Evolutionary conservation across 345 rosid species (phyloP).

Genomic region (Raphanus raphanistrum): DNA sequence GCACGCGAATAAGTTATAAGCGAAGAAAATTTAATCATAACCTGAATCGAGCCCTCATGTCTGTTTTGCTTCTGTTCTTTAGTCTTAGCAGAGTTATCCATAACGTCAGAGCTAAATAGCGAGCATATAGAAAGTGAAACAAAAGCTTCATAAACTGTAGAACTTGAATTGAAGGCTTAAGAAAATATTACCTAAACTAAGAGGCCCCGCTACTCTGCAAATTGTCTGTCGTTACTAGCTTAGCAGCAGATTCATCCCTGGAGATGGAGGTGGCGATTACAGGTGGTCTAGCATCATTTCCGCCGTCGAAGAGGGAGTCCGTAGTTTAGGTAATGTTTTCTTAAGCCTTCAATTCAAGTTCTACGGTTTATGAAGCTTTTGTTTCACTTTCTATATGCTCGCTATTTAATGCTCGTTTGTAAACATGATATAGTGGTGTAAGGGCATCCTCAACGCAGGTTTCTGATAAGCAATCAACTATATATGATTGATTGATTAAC

Average conservation of each 20-base stretch:
- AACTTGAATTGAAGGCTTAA: background rate
- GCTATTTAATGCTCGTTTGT: background rate
- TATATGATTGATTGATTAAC: background rate
- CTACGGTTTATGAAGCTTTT: background rate
- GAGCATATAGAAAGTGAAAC: background rate
- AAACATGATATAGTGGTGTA: too few relatives aligned
- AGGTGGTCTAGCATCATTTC: too few relatives aligned
- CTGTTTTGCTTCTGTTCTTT: background rate
- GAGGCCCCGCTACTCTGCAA: too few relatives aligned
- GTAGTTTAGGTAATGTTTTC: too few relatives aligned
- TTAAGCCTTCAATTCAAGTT: background rate
- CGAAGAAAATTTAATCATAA: constrained; percentile 1
- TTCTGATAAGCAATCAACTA: background rate
- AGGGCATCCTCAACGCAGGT: too few relatives aligned
- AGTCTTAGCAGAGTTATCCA: constrained; percentile 4
- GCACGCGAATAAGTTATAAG: constrained; percentile 66
- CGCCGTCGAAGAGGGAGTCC: too few relatives aligned
- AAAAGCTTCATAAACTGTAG: background rate
- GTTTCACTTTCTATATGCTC: background rate
- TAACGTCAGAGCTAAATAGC: background rate
- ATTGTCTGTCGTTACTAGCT: too few relatives aligned
- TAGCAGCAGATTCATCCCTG: too few relatives aligned
- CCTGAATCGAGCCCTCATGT: background rate
- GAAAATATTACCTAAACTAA: background rate
- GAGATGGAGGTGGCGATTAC: too few relatives aligned